These are phyloP conservation scores for Aureobasidium sp. DNA, from an alignment of 2,329 filamentous ascomycete species.

Conservation along the genomic window DNA sequence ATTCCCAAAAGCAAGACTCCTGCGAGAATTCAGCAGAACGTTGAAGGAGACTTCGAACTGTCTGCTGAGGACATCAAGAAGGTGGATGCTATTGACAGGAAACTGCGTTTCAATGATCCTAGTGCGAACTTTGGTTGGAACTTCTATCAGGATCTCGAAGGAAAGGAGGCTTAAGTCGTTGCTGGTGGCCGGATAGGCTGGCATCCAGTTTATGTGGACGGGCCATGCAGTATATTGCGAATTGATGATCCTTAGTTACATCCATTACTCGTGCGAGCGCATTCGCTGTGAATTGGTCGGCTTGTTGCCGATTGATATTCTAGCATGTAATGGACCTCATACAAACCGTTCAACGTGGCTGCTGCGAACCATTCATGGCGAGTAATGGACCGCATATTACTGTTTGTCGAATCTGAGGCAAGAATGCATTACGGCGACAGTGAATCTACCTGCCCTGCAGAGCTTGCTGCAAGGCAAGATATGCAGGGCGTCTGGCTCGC, in stretches of 20 bases:
- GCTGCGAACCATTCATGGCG: constrained; percentile 1
- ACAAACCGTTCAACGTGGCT: not conserved
- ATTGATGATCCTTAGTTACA: too few relatives aligned
- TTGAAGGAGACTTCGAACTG: constrained; percentile 49
- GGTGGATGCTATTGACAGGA: constrained; percentile 49
- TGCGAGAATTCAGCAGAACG: constrained; percentile 25
- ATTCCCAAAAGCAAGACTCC: constrained; percentile 45
- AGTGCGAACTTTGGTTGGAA: constrained; percentile 47
- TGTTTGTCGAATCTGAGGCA: not conserved
- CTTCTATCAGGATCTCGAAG: constrained; percentile 52
- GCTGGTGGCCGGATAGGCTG: too few relatives aligned
- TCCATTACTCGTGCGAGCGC: too few relatives aligned
- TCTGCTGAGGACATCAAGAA: constrained; percentile 48
- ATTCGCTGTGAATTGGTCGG: too few relatives aligned
- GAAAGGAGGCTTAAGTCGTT: constrained; percentile 37
- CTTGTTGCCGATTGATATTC: too few relatives aligned
- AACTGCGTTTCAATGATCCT: constrained; percentile 55
- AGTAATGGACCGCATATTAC: not conserved
- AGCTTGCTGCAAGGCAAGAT: not conserved
- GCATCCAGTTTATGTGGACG: not conserved
- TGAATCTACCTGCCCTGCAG: too few relatives aligned
- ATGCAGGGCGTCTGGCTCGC: not conserved
- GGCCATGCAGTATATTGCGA: not conserved
- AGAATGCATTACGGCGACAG: constrained; percentile 7
- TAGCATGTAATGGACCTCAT: not conserved